A percentile compares a stretch with the other conserved stretches of the same genome.
Conservation (phyloP, 2,329 filamentous ascomycete genomes). For the Capronia americana region DNA sequence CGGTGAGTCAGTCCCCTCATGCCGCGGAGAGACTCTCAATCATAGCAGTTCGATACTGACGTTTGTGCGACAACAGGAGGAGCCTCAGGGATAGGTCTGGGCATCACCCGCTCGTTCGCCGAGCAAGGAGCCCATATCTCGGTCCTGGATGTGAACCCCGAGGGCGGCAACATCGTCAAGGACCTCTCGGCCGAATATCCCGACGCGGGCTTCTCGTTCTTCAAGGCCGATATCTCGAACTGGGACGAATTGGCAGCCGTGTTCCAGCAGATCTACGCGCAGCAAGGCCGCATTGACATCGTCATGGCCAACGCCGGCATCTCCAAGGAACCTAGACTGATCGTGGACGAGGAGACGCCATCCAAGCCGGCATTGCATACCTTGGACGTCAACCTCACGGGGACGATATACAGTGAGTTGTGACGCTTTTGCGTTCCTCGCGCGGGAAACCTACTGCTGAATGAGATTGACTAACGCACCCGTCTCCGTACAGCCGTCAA, state of each 20-base stretch:
- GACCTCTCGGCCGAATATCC: slow-evolving; percentile 41
- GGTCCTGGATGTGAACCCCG: slow-evolving; percentile 45
- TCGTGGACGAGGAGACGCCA: slow-evolving; percentile 44
- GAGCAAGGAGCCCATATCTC: slow-evolving; percentile 44
- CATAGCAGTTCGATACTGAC: not conserved
- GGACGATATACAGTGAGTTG: slow-evolving; percentile 53
- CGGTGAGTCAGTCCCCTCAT: slow-evolving; percentile 33
- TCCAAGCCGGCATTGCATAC: slow-evolving; percentile 47
- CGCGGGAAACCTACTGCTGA: not conserved
- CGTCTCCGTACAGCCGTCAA: slow-evolving; percentile 52
- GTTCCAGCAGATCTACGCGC: slow-evolving; percentile 45
- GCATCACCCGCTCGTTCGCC: slow-evolving; percentile 45
- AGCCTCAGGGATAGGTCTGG: slow-evolving; percentile 48
- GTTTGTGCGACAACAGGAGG: slow-evolving; percentile 40
- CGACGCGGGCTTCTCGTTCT: slow-evolving; percentile 41
- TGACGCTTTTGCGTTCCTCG: not conserved
- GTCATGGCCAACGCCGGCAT: slow-evolving; percentile 61
- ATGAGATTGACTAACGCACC: not conserved
- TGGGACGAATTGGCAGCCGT: slow-evolving; percentile 47
- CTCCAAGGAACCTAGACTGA: slow-evolving; percentile 50
- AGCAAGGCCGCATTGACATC: slow-evolving; percentile 51
- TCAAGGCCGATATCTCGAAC: slow-evolving; percentile 45
- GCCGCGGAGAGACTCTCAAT: not conserved
- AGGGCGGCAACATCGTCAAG: slow-evolving; percentile 38
- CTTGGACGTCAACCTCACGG: slow-evolving; percentile 48